phyloP scores from a whole-genome alignment of 2,329 filamentous ascomycete genomes.

The Microcera coccophila region DNA sequence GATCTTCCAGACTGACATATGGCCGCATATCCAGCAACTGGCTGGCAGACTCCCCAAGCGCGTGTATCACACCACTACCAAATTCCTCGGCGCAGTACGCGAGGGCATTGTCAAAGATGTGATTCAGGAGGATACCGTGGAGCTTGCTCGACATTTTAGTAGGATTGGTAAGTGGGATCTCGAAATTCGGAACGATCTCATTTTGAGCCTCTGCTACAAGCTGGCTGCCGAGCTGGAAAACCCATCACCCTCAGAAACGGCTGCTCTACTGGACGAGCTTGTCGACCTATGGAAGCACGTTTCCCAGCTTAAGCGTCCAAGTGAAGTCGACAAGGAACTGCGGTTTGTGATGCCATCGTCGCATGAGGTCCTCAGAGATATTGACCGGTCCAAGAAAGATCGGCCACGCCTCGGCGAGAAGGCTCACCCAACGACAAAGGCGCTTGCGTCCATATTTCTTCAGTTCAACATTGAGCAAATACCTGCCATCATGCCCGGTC shows the following conservation, averaged over 20 bases:
- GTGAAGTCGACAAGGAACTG: constrained; percentile 18
- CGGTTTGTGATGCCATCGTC: constrained; percentile 31
- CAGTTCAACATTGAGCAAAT: constrained; percentile 27
- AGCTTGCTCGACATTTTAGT: constrained; percentile 25
- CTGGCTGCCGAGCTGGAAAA: constrained; percentile 6
- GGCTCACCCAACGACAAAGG: constrained; percentile 14
- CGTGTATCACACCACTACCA: constrained; percentile 20
- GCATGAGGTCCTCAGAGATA: constrained; percentile 25
- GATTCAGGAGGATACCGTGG: constrained; percentile 6
- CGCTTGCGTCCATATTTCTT: constrained; percentile 31
- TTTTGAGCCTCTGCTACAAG: constrained; percentile 31
- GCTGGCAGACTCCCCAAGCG: constrained; percentile 28
- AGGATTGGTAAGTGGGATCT: constrained; percentile 27
- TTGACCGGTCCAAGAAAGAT: constrained; percentile 1
- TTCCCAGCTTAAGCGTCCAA: constrained; percentile 31
- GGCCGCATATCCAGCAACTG: constrained; percentile 28
- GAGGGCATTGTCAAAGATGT: constrained; percentile 17
- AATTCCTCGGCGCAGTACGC: constrained; percentile 20
- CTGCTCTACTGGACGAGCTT: constrained; percentile 26
- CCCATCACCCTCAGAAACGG: constrained; percentile 9
- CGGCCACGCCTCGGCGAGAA: constrained; percentile 1
- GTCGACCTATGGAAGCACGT: constrained; percentile 36
- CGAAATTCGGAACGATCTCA: constrained; percentile 27
- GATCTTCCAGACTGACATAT: constrained; percentile 28
- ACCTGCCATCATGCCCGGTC: constrained; percentile 27